Base-by-base conservation (phyloP, 169 alveolate species). In the Cryptosporidium sp. region DNA sequence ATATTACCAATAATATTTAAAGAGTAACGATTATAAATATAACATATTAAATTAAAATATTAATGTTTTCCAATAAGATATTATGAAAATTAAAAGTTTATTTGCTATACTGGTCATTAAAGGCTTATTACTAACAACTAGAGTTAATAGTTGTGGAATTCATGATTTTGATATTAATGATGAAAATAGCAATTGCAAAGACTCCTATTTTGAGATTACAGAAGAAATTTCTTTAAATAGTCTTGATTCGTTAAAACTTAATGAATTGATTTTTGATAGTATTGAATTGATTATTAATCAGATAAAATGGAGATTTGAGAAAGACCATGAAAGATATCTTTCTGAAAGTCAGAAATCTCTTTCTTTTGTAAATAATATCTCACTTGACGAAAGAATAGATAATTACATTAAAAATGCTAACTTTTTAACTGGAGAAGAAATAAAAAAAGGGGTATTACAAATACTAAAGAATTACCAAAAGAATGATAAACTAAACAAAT, bases 351-450 rank as follows among this genome's bases (percentile, higher is more conserved):
- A 52, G 26, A 58, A 73, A 35, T 31, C 35, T 35, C 18, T 60
- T 12, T 26, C 39, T 1, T 56, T 33, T 33, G 33, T 73, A 21
- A 73, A 73, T 7, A 73, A 58, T 58, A 60, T 73, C 37, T 39
- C 86, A 8, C 72, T 73, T 18, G 86, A 73, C 42, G 60, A 73
- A 33, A 73, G 86, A 35, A 73, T 73, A 7, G 56, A 14, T 31
- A 23, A 73, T 12, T 73, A 73, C n/a, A 26, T 73, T n/a, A 33
- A 35, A 52, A 73, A 73, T 56, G 21, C 62, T 35, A 26, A 35
- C 21, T 6, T 73, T 73, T 14, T 73, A 14, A 37, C 61, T 29
- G 86, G 86, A 31, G 72, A 33, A 58, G 86, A 73, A 18, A 53
- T 73, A 4, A 73, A 73, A 56, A 23, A 60, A 18, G 86, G 70